Evolutionary conservation across 495 filamentous ascomycete species (phyloP), one percentile per base, ranked within the genome.

Genomic region (Trichoderma orchidacearum): DNA sequence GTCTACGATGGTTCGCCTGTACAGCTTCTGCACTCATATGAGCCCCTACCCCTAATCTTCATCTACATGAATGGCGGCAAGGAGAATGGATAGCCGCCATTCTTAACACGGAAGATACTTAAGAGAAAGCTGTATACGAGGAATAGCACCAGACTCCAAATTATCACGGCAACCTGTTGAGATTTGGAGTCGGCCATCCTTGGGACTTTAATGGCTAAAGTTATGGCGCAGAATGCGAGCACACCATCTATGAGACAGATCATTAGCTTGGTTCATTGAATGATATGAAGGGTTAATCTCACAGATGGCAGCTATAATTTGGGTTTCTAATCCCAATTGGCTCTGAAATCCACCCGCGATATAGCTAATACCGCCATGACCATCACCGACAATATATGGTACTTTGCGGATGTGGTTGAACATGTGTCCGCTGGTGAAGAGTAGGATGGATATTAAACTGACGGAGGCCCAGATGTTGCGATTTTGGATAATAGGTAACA

Each of bases 391-490:
- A 50, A 97, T 89, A 64, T 99, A 99, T n/a, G 93, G 92, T 0
- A 93, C 90, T 64, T 90, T 90, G 56, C 93, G 80, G 66, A 99
- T 99, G 62, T 97, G 93, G 70, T 97, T 97, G 79, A 91, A 99
- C 93, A 99, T 98, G 67, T 97, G 90, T 13, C 94, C 93, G 60
- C 85, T 90, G 31, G 88, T 97, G 73, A 99, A 99, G 30, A 99
- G 74, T 38, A 99, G 81, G 57, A 99, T 89, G 7, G 82, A 79
- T 61, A 99, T 88, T 53, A 99, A 73, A 66, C 87, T 92, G 60
- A 95, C 66, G 28, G 86, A 91, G 30, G 93, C 90, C 94, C 93
- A 99, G 28, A 96, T 70, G 57, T 93, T 96, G 55, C 91, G 81
- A 69, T 87, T 96, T 65, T 89, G 88, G 32, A 97, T 72, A 55